phyloP scores from a whole-genome alignment of 2,329 filamentous ascomycete species.

The Sclerotinia trifoliorum region DNA sequence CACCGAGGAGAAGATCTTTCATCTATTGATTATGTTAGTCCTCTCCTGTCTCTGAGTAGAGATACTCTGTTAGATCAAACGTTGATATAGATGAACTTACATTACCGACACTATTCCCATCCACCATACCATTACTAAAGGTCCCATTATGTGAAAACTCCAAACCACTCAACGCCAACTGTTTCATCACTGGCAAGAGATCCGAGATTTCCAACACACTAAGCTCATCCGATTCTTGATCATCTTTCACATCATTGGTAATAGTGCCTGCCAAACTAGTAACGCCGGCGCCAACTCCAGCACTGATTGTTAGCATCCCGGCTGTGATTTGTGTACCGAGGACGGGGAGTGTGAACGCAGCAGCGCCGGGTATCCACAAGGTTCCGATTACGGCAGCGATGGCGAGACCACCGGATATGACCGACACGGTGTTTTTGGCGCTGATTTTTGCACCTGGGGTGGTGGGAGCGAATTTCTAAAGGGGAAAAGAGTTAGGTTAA shows the following conservation, averaged over 20 bases:
- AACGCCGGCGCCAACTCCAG: not conserved
- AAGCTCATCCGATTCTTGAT: not conserved
- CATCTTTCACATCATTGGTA: not conserved
- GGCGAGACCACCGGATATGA: not conserved
- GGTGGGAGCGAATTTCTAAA: not conserved
- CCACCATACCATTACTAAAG: not conserved
- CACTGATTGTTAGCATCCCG: not conserved
- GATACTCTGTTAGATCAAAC: too few species aligned
- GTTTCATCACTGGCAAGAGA: not conserved
- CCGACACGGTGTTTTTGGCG: not conserved
- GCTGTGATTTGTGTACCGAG: not conserved
- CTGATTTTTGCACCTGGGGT: not conserved
- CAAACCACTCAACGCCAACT: not conserved
- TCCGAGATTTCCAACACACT: not conserved
- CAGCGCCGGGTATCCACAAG: not conserved
- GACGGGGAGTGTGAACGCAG: not conserved
- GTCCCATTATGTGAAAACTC: not conserved
- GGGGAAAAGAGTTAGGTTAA: not conserved
- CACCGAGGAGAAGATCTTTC: not conserved
- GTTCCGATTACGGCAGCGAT: not conserved
- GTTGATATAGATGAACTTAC: not conserved
- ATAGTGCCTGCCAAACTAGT: not conserved
- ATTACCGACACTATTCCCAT: not conserved
- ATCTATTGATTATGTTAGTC: not conserved
- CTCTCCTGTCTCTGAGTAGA: too few species aligned